Percentiles rank a stretch among this genome's conserved stretches.
phyloP scores from a whole-genome alignment of 257 asterid genomes.

The Plantago ovata region DNA sequence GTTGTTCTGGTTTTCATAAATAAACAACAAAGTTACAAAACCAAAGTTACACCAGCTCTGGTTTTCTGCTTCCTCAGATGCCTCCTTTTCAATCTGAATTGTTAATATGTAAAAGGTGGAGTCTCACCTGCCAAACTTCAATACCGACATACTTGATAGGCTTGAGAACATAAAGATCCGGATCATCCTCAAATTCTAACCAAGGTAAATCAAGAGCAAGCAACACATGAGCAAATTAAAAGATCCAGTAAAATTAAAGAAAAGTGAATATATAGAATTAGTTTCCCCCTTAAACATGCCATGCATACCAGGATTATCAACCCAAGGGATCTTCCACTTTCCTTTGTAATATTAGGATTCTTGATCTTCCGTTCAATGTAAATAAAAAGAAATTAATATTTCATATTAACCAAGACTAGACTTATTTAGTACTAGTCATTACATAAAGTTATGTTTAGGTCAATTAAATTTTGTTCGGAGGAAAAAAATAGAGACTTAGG shows the following conservation, averaged over 20 bases:
- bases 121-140: conserved; percentile 87
- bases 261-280: no score
- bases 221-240: no score
- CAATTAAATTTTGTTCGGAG: no score
- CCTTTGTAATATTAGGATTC: conserved; percentile 93
- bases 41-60: no score
- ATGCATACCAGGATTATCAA: conserved; percentile 83
- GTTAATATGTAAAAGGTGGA: conserved; percentile 3
- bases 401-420: conserved; percentile 13
- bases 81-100: conserved; percentile 69
- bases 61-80: conserved; percentile 83
- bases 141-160: conserved; percentile 82
- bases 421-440: no score
- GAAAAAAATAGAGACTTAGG: no score
- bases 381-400: no score
- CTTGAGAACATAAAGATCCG: conserved; percentile 80
- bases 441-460: no score
- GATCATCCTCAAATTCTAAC: conserved; percentile 85
- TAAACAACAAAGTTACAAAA: no score
- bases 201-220: conserved; percentile 2
- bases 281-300: no score
- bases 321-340: conserved; percentile 90
- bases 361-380: conserved; percentile 77
- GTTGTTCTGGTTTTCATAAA: no score
- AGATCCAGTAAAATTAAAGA: no score